These are phyloP conservation scores for Cyclotella baltica DNA, from an alignment of 108 stramenopile genomes.

Conservation along the genomic window DNA sequence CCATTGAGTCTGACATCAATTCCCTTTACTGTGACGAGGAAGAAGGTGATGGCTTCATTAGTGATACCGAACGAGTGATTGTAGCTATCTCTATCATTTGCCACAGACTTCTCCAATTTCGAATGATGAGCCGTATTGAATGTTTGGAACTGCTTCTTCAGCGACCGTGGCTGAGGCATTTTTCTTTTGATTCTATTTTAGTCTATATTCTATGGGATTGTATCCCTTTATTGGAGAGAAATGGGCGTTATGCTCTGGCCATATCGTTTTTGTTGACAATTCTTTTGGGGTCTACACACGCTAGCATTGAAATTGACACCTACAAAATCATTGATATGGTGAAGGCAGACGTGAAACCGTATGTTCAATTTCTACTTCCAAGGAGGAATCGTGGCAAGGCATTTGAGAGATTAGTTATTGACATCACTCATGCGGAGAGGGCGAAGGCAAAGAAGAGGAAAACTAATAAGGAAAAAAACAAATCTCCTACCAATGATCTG, in stretches of 20 bases:
- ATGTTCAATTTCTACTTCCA: conserved; percentile 52
- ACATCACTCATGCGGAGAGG: conserved; percentile 64
- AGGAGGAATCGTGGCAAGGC: conserved; percentile 84
- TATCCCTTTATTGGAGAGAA: conserved; percentile 69
- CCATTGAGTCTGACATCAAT: conserved; percentile 34
- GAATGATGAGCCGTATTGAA: conserved; percentile 19
- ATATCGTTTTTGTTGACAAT: conserved; percentile 50
- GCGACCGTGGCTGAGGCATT: conserved; percentile 83
- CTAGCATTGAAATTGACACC: neutral
- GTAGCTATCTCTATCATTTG: conserved; percentile 53
- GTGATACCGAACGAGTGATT: conserved; percentile 72
- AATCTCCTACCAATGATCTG: conserved; percentile 27
- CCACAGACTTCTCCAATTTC: conserved; percentile 51
- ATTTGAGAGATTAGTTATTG: conserved; percentile 77
- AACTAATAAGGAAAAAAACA: conserved; percentile 6
- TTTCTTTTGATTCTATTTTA: conserved; percentile 78
- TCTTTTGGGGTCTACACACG: conserved; percentile 36
- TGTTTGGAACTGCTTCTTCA: conserved; percentile 16
- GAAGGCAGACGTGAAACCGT: conserved; percentile 15
- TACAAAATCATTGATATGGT: neutral
- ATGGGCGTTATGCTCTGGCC: conserved; percentile 57
- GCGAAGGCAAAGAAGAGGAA: conserved; percentile 6
- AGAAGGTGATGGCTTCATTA: conserved; percentile 24
- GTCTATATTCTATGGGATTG: conserved; percentile 83
- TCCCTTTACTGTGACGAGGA: conserved; percentile 18